Evolutionary conservation across 768 basidiomycete species (phyloP), one percentile per base, ranked within the genome.

Genomic region (Pisolithus microcarpus): DNA sequence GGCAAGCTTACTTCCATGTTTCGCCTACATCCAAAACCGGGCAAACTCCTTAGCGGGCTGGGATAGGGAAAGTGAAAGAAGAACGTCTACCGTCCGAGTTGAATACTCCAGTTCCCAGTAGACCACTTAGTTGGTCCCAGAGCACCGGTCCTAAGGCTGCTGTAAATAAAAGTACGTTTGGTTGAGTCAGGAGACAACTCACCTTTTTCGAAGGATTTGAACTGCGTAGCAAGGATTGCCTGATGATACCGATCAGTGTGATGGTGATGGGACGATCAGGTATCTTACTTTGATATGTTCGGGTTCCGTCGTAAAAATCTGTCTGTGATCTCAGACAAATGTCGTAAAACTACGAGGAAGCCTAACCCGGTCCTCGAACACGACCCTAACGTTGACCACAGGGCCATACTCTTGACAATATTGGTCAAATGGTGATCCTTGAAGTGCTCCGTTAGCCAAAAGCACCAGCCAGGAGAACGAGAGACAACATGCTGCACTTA

Each of bases 1-100:
- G 13, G 26, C 18, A 46, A 13, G n/a, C 65, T 39, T 48, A 81
- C 75, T 81, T 83, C 81, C 81, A 83, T 64, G 73, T 72, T 2
- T 80, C 78, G 16, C 75, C 77, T 77, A 46, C 38, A 31, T 55
- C 23, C 37, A 1, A 24, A 31, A 15, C 34, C 31, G 31, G 13
- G 13, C 4, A 13, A 34, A n/a, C 26, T 15, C 34, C 57, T 15
- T 52, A 26, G 38, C 38, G 18, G n/a, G 21, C 23, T 6, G 28
- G 34, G 11, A 34, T 26, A 44, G 36, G 47, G 36, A 34, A 26
- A 11, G 5, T 11, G 16, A 18, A 10, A n/a, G 18, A 13, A 13
- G 13, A 15, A 37, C 3, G 36, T 58, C 18, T 43, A 64, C 69
- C 72, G 43, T 73, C 73, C 8, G 73, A 70, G 44, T 73, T 74